These are phyloP conservation scores for Blastomyces silverae DNA, from an alignment of 2,329 filamentous ascomycete species.

Conservation along the genomic window DNA sequence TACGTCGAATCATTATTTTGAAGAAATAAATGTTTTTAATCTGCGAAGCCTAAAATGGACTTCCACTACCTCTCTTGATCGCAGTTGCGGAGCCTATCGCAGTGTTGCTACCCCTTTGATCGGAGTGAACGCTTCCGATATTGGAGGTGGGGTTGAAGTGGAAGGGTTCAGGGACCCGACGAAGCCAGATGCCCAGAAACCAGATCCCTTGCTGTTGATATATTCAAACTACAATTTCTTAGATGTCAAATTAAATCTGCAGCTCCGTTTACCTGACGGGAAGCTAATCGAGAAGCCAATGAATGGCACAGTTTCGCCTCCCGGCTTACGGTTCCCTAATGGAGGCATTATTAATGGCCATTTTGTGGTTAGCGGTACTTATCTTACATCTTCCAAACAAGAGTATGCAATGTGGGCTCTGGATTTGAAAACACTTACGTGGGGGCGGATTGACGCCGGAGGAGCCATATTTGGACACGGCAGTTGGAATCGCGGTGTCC, in stretches of 20 bases:
- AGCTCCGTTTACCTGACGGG: slow-evolving; percentile 78
- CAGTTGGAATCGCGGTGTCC: slow-evolving; percentile 91
- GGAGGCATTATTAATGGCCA: slow-evolving; percentile 92
- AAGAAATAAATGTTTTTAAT: slow-evolving; percentile 98
- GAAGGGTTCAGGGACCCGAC: slow-evolving; percentile 36
- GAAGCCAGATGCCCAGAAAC: slow-evolving; percentile 25
- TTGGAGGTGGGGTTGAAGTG: slow-evolving; percentile 37
- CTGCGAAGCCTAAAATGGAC: slow-evolving; percentile 93
- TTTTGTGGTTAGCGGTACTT: slow-evolving; percentile 95
- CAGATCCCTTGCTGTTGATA: slow-evolving; percentile 68
- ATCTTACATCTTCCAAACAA: slow-evolving; percentile 94
- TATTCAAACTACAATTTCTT: slow-evolving; percentile 99
- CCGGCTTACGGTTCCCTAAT: slow-evolving; percentile 89
- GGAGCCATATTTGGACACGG: slow-evolving; percentile 92
- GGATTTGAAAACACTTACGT: slow-evolving; percentile 78
- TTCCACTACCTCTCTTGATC: slow-evolving; percentile 74
- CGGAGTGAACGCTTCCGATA: slow-evolving; percentile 40
- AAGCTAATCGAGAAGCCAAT: slow-evolving; percentile 80
- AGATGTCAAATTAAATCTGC: slow-evolving; percentile 91
- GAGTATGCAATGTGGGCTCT: slow-evolving; percentile 97
- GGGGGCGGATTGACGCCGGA: slow-evolving; percentile 93
- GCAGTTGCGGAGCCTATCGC: slow-evolving; percentile 92
- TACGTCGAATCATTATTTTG: slow-evolving; percentile 96
- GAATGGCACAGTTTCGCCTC: slow-evolving; percentile 72
- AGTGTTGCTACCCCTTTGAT: slow-evolving; percentile 82